Percentiles rank a stretch among this genome's conserved stretches.
Evolutionary conservation across 257 asterid species (phyloP).

Genomic region (Solanum stenotomum): DNA sequence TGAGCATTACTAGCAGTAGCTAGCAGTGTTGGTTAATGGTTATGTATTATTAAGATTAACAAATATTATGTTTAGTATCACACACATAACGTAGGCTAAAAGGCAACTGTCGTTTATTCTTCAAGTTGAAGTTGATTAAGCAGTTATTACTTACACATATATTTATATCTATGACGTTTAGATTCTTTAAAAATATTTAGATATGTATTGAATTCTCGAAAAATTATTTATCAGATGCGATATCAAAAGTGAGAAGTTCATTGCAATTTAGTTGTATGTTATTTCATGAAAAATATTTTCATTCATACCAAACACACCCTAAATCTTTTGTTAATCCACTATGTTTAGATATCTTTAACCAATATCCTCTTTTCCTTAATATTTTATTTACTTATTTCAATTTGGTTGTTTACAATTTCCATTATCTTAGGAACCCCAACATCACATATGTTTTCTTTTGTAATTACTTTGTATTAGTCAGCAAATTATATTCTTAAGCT

Average conservation of each 20-base stretch:
- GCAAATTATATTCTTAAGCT: background rate
- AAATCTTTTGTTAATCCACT: background rate
- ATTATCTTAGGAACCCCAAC: background rate
- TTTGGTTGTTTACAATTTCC: background rate
- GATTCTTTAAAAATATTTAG: too few species aligned
- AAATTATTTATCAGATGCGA: too few species aligned
- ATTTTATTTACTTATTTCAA: background rate
- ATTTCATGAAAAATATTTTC: background rate
- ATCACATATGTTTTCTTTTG: background rate
- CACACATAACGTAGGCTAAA: background rate
- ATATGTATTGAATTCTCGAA: background rate
- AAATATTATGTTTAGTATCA: background rate
- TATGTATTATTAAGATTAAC: background rate
- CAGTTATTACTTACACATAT: background rate
- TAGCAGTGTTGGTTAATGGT: background rate
- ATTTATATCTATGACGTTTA: too few species aligned
- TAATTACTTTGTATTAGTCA: background rate
- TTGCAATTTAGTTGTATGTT: background rate
- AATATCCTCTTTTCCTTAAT: background rate
- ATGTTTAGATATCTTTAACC: background rate
- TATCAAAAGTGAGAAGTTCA: too few species aligned
- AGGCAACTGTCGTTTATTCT: background rate
- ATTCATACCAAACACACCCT: background rate
- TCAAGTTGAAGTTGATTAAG: background rate
- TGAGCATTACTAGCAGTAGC: background rate